These are phyloP conservation scores for Fragosphaeria purpurea DNA, from an alignment of 2,329 filamentous ascomycete species.

Conservation along the genomic window DNA sequence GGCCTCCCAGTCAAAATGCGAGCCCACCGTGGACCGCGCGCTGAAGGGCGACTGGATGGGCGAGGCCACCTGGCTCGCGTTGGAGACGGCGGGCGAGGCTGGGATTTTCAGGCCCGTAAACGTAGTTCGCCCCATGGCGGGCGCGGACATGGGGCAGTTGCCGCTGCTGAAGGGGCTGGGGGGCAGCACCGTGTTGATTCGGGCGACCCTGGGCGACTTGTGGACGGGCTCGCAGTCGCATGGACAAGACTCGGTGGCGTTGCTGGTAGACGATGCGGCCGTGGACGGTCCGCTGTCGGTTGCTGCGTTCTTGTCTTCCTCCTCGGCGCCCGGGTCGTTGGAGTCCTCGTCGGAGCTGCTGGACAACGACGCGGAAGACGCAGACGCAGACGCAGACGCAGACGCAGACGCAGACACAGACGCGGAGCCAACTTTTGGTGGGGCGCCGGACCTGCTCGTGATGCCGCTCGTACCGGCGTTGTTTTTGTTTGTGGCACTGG, in stretches of 20 bases:
- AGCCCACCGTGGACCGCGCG: conserved; percentile 45
- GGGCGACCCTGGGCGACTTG: conserved; percentile 34
- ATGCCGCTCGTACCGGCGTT: conserved; percentile 26
- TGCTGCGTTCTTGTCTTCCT: conserved; percentile 13
- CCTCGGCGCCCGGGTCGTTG: conserved; percentile 12
- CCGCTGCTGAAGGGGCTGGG: conserved; percentile 36
- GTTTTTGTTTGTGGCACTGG: conserved; percentile 32
- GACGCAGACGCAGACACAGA: neutral
- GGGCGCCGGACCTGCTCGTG: too few species aligned
- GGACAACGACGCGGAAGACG: conserved; percentile 11
- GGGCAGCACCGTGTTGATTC: conserved; percentile 30
- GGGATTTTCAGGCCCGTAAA: conserved; percentile 66
- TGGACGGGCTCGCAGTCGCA: conserved; percentile 44
- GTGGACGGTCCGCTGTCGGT: conserved; percentile 42
- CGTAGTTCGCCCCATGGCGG: conserved; percentile 49
- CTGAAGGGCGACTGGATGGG: conserved; percentile 70
- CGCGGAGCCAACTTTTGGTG: too few species aligned
- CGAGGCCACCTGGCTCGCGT: conserved; percentile 42
- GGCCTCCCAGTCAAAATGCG: conserved; percentile 70
- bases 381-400: conserved; percentile 23
- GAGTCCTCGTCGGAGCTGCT: conserved; percentile 26
- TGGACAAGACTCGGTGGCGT: conserved; percentile 45
- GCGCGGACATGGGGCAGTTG: conserved; percentile 47
- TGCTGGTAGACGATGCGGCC: conserved; percentile 33
- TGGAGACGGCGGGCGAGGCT: conserved; percentile 60